Base-by-base conservation (phyloP, 352 stramenopile species). In the Globisporangium takayamanum region DNA sequence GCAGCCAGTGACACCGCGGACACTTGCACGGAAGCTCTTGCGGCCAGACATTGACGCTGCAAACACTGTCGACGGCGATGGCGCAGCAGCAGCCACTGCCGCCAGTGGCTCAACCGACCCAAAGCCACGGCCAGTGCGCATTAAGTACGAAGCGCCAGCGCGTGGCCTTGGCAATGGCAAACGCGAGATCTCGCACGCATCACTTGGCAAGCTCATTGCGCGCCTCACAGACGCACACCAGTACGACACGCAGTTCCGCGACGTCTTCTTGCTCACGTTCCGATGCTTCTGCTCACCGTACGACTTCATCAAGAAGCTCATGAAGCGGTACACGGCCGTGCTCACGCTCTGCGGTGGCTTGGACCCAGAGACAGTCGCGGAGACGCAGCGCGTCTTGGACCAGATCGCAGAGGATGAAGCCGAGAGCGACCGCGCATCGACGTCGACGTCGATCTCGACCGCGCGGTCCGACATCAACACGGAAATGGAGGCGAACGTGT, bases 221-320 rank as follows among this genome's bases (percentile, higher is more conserved):
- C 83, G 83, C 7, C 65, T 95, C 4, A 95, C 85, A 14, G 85
- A 95, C 56, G 83, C 85, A 11, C 85, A 93, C 41, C 76, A 93
- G 69, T 92, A 89, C 56, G 85, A 95, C 55, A 89, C 72, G 11
- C 75, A 93, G 66, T 95, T 95, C 62, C 83, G 85, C 28, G 83
- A 95, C 50, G 73, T 90, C 20, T 95, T 95, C 56, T 51, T 95
- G 55, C 67, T 95, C 20, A 95, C 83, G 51, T 95, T 79, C 65
- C 74, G 78, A 6, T 87, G 79, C 33, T 92, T 93, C 63, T 92
- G 82, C 45, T 84, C 83, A 11, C 74, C 84, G 2, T 93, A 93
- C 51, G 85, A 95, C 48, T 91, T 95, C 42, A 76, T 95, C 53
- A 93, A 93, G 68, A 95, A 95, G 59, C 71, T 95, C 16, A 72